These are phyloP conservation scores for Friedmanniomyces simplex DNA, from an alignment of 495 filamentous ascomycete genomes.

Conservation along the genomic window DNA sequence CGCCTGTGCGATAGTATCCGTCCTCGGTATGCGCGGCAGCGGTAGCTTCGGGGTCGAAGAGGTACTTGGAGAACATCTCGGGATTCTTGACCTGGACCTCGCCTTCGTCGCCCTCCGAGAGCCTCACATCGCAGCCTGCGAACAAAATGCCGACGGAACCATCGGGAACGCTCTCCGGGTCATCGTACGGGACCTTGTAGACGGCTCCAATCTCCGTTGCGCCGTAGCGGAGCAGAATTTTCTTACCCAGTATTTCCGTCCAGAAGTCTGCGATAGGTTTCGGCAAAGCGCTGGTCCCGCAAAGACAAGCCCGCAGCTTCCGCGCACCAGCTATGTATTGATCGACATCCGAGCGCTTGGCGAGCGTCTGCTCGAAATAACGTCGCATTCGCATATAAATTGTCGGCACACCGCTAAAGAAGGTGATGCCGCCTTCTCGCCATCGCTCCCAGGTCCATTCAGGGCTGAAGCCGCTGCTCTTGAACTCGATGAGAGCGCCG, in stretches of 20 bases:
- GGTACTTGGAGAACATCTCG: conserved; percentile 39
- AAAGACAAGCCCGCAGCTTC: conserved; percentile 35
- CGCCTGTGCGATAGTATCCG: conserved; percentile 41
- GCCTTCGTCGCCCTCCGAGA: conserved; percentile 31
- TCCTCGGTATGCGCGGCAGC: conserved; percentile 33
- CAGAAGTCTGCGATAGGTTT: conserved; percentile 39
- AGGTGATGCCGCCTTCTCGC: conserved; percentile 34
- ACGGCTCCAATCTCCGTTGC: conserved; percentile 41
- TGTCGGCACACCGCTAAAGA: conserved; percentile 43
- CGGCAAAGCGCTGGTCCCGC: conserved; percentile 39
- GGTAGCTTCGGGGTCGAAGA: conserved; percentile 33
- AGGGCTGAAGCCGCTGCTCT: conserved; percentile 36
- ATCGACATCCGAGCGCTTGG: conserved; percentile 17
- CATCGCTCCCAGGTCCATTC: conserved; percentile 44
- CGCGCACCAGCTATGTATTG: conserved; percentile 35
- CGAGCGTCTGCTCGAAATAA: conserved; percentile 33
- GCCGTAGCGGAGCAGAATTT: conserved; percentile 39
- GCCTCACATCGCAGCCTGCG: conserved; percentile 26
- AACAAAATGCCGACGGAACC: conserved; percentile 36
- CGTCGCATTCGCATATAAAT: conserved; percentile 43
- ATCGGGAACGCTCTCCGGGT: conserved; percentile 31
- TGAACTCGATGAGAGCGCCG: conserved; percentile 39
- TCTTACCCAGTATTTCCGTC: conserved; percentile 33
- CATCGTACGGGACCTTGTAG: conserved; percentile 34
- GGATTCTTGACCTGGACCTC: conserved; percentile 37